Base-by-base conservation (phyloP, 1,284 basidiomycete genomes). In the Ceratobasidium papillatum region DNA sequence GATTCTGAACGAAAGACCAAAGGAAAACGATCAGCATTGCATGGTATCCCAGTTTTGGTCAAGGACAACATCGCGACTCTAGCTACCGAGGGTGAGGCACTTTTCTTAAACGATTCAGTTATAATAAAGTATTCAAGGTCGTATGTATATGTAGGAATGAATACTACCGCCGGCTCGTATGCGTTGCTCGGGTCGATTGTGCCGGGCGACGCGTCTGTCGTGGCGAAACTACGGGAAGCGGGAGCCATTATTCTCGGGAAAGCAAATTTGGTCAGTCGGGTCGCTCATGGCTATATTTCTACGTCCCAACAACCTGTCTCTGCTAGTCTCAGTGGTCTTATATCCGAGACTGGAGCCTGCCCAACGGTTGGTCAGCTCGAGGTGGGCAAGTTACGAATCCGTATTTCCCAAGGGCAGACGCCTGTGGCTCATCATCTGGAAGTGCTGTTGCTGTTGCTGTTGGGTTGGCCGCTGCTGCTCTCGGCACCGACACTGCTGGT, bases 1-100 rank as follows among this genome's bases (percentile, higher is more conserved):
- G 91, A 92, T 76, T 76, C 77, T 0, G 90, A 91, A 78, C 83
- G 90, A 1, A 81, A 81, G 27, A 62, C 68, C 1, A 82, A 78
- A 0, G 87, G 88, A 0, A 82, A 83, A 8, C 84, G 89, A 9
- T 85, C 90, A n/a, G 78, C 81, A 0, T 80, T 93, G 52, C 90
- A 92, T 78, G 91, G 91, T 0, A 91, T 93, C 34, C 91, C 91
- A 7, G 83, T 92, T 52, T 81, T 92, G 1, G 78, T 93, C 71
- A 93, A 93, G 81, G 90, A 91, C 79, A 91, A 91, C 78, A 90
- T 91, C 36, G 90, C 85, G 0, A 91, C 89, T 0, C 17, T 3
- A 7, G 56, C 41, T 12, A 41, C 14, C 32, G 38, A 41, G 5
- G 38, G 38, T 41, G 38, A 41, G 38, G 7, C 38, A 14, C 38